Evolutionary conservation across 2,329 filamentous ascomycete genomes (phyloP).

Genomic region (Raffaelea ambrosiae): DNA sequence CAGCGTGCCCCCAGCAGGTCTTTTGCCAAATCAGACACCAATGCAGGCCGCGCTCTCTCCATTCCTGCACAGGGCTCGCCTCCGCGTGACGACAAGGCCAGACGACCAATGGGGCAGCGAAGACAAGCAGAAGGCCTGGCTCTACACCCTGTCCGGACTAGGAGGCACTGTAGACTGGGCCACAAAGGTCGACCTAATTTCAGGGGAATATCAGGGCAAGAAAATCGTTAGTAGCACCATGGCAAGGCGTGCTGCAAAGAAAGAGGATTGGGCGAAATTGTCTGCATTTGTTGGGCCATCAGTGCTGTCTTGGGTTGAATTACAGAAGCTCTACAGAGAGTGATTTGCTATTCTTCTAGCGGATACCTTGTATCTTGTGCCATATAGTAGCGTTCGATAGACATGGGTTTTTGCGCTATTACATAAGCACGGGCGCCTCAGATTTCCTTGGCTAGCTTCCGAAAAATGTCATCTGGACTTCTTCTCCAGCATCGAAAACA

Average conservation of each 20-base stretch:
- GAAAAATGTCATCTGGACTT: too few relatives aligned
- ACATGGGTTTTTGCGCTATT: too few relatives aligned
- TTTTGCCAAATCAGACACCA: conserved; percentile 14
- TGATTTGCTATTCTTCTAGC: too few relatives aligned
- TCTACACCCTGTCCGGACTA: conserved; percentile 38
- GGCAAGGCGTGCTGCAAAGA: conserved; percentile 48
- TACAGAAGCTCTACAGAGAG: conserved; percentile 42
- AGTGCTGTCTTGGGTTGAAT: conserved; percentile 51
- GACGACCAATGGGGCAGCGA: conserved; percentile 51
- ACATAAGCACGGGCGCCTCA: too few relatives aligned
- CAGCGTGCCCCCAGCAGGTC: conserved; percentile 12
- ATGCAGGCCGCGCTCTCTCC: conserved; percentile 49
- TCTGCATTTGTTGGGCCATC: conserved; percentile 44
- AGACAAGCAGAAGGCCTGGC: conserved; percentile 44
- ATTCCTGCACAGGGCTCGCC: conserved; percentile 53
- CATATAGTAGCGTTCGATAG: too few relatives aligned
- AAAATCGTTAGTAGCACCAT: conserved; percentile 50
- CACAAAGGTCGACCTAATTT: conserved; percentile 49
- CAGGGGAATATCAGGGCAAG: conserved; percentile 33
- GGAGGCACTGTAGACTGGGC: conserved; percentile 47
- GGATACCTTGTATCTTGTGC: too few relatives aligned
- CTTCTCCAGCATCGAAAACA: too few relatives aligned
- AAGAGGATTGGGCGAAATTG: conserved; percentile 37
- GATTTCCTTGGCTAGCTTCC: too few relatives aligned
- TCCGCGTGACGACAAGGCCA: conserved; percentile 57